Evolutionary conservation across 768 basidiomycete species (phyloP).

Genomic region (Lactarius pseudohatsudake): DNA sequence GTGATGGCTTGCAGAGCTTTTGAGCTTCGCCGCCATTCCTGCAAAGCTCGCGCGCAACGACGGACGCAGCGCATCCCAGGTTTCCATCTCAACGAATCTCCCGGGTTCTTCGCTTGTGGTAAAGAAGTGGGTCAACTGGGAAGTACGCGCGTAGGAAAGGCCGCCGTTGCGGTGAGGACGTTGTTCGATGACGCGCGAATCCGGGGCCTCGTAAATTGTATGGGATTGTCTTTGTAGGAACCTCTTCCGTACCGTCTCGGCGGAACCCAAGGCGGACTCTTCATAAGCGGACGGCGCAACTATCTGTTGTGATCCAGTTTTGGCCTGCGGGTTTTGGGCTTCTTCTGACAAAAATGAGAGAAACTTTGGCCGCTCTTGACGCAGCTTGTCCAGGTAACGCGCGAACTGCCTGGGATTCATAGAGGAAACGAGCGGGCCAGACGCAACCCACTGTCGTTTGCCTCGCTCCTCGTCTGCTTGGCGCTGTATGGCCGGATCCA

Average conservation of each 20-base stretch:
- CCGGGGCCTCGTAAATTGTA: constrained; percentile 29
- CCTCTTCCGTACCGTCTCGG: constrained; percentile 32
- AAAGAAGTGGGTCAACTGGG: constrained; percentile 54
- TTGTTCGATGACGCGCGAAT: constrained; percentile 51
- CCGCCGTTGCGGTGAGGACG: constrained; percentile 65
- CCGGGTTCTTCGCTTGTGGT: constrained; percentile 56
- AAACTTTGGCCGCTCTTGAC: constrained; percentile 58
- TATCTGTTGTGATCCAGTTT: background rate
- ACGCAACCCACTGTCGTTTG: constrained; percentile 22
- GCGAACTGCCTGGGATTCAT: constrained; percentile 63
- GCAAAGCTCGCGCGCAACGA: constrained; percentile 43
- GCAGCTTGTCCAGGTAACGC: constrained; percentile 58
- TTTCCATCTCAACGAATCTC: constrained; percentile 39
- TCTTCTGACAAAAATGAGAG: constrained; percentile 42
- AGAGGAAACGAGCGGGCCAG: constrained; percentile 53
- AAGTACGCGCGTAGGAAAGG: constrained; percentile 56
- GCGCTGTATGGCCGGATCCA: constrained; percentile 9
- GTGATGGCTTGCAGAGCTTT: constrained; percentile 13
- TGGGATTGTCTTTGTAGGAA: constrained; percentile 44
- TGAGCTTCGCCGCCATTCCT: constrained; percentile 41
- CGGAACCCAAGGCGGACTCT: constrained; percentile 19
- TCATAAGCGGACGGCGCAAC: constrained; percentile 27
- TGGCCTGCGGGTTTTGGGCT: constrained; percentile 10
- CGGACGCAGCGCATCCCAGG: constrained; percentile 8
- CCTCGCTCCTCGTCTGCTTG: constrained; percentile 4